Base-by-base conservation (phyloP, 1,139 yeast genomes). In the Maudiozyma humilis region DNA sequence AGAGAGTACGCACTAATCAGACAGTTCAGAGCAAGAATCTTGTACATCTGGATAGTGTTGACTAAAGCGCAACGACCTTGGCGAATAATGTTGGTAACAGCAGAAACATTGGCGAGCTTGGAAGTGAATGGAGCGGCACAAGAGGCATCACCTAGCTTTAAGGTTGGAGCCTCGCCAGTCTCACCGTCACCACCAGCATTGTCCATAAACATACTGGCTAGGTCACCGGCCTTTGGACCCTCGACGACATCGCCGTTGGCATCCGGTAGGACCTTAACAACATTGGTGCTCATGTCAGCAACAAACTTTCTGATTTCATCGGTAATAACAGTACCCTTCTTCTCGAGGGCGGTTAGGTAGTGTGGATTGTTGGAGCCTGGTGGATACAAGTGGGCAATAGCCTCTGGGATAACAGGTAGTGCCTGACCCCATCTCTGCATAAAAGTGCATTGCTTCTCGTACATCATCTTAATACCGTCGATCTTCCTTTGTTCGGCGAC, bases 61-160 rank as follows among this genome's bases (percentile, higher is more conserved):
- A 93, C 96, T 57, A 91, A 73, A 10, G 99, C 96, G 72, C 96
- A 87, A 69, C 99, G 88, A 55, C 99, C 99, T 73, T 93, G 97
- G 68, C 99, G 89, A 56, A 91, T 78, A 53, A 91, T 86, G 60
- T 88, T 82, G 44, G 95, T 85, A 46, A 93, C 96, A 44, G 98
- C 83, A 45, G 91, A 78, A 40, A 93, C 98, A 62, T 84, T 85
- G 32, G 96, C 79, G 54, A 91, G 76, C 64, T 91, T 91, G 23
- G 97, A 89, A 16, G 99, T 91, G 64, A 91, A 88, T 38, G 99
- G 99, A 33, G 99, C 99, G 46, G 99, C 99, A 57, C 93, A 96
- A 23, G 97, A 89, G 8, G 99, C 99, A 69, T 91, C 99, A 58
- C 99, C 99, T 46, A 91, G 73, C 65, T 91, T 93, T 68, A 91